Conservation (phyloP, 2,329 filamentous ascomycete species). For the Alternaria postmessia region DNA sequence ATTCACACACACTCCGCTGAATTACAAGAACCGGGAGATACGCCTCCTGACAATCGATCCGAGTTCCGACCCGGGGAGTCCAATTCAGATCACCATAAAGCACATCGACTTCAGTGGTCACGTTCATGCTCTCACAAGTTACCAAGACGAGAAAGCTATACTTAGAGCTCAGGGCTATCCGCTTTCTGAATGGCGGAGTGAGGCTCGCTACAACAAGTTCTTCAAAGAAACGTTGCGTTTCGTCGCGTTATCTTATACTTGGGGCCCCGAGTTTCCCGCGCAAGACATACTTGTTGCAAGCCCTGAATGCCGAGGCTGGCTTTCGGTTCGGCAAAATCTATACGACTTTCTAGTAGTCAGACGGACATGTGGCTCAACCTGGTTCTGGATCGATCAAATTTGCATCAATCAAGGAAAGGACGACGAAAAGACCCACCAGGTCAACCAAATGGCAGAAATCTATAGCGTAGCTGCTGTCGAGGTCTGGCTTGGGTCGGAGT, state of each 20-base stretch:
- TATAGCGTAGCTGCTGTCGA: background rate
- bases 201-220: rapidly evolving
- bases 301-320: background rate
- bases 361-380: background rate
- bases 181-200: too few relatives aligned
- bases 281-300: background rate
- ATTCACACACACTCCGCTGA: background rate
- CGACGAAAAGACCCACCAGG: background rate
- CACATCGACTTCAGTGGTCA: background rate
- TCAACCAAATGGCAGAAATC: background rate
- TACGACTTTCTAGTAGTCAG: background rate
- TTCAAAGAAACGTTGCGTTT: rapidly evolving
- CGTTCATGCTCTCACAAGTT: rapidly evolving
- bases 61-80: background rate
- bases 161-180: too few relatives aligned
- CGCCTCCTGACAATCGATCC: background rate
- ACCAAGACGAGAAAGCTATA: background rate
- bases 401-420: background rate
- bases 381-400: background rate
- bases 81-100: background rate
- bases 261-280: background rate
- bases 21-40: background rate
- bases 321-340: background rate
- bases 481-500: background rate
- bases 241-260: background rate